Percentiles rank a stretch among this genome's conserved stretches.
phyloP scores from a whole-genome alignment of 1,284 basidiomycete species.

The Boletus calvinii region DNA sequence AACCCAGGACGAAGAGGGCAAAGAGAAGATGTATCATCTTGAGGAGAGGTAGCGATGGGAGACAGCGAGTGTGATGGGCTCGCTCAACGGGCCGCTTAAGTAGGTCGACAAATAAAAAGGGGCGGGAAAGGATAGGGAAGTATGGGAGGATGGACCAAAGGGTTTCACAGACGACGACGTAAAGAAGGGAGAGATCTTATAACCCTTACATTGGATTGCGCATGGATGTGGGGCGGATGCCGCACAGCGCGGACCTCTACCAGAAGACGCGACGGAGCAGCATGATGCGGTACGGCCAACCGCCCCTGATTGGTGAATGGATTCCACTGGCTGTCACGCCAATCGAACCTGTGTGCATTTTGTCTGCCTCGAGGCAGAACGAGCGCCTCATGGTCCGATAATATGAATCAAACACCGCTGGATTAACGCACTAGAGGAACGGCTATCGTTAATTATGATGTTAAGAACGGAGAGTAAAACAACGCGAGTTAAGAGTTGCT shows the following conservation, averaged over 20 bases:
- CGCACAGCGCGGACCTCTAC: constrained; percentile 14
- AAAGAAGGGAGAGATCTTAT: constrained; percentile 16
- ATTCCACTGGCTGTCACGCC: too few species aligned
- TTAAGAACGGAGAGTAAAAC: neutral
- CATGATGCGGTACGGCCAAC: constrained; percentile 1
- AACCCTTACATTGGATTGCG: constrained; percentile 5
- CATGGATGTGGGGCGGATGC: constrained; percentile 19
- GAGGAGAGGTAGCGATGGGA: neutral
- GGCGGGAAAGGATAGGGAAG: neutral
- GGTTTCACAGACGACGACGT: neutral
- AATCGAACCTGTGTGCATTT: constrained; percentile 2
- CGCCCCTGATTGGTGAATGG: constrained; percentile 10
- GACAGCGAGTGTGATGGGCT: constrained; percentile 1
- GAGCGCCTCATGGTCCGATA: constrained; percentile 12
- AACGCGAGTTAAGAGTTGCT: too few species aligned
- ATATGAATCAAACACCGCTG: constrained; percentile 7
- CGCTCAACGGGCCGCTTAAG: constrained; percentile 24
- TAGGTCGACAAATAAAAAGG: constrained; percentile 13
- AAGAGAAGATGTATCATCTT: constrained; percentile 20
- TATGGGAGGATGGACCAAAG: neutral
- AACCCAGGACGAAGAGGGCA: constrained; percentile 10
- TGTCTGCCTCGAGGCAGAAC: constrained; percentile 19
- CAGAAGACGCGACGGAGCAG: neutral
- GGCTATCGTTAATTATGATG: neutral
- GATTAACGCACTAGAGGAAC: neutral